Conservation (phyloP, 352 stramenopile species). For the Pythium apleroticum region DNA sequence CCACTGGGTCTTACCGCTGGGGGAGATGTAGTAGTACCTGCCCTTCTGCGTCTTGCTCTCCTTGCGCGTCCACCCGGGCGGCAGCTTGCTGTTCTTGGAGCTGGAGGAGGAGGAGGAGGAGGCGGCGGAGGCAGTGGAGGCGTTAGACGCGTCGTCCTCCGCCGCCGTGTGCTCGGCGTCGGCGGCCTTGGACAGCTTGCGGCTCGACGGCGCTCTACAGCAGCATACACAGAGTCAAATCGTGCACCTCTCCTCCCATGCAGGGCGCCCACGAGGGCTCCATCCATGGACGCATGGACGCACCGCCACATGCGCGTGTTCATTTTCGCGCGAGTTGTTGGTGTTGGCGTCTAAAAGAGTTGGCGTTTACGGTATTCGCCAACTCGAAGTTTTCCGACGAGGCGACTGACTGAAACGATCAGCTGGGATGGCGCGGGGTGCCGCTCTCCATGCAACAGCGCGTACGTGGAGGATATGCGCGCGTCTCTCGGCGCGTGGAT, state of each 20-base stretch:
- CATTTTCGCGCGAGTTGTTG: constrained; percentile 1
- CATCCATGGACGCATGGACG: not conserved
- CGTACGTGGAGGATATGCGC: no score
- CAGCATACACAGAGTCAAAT: constrained; percentile 1
- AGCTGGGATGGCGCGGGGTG: not conserved
- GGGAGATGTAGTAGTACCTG: constrained; percentile 85
- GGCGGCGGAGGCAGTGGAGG: constrained; percentile 13
- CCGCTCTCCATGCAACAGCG: not conserved
- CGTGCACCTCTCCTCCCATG: not conserved
- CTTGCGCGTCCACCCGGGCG: constrained; percentile 76
- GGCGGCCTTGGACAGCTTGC: constrained; percentile 11
- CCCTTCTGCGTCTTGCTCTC: constrained; percentile 88
- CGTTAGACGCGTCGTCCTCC: constrained; percentile 15
- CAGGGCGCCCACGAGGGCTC: no score
- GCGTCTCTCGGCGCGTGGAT: not conserved
- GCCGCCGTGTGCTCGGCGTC: constrained; percentile 10
- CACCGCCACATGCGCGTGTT: constrained; percentile 15
- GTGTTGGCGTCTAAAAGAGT: not conserved
- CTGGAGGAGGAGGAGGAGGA: constrained; percentile 14
- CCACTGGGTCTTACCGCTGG: constrained; percentile 83
- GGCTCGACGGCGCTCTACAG: constrained; percentile 3
- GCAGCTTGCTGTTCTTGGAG: constrained; percentile 40
- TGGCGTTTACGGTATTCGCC: constrained; percentile 7
- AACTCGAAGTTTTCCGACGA: not conserved
- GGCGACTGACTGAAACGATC: not conserved